Evolutionary conservation across 768 basidiomycete species (phyloP).

Genomic region (Agrocybe praecox): DNA sequence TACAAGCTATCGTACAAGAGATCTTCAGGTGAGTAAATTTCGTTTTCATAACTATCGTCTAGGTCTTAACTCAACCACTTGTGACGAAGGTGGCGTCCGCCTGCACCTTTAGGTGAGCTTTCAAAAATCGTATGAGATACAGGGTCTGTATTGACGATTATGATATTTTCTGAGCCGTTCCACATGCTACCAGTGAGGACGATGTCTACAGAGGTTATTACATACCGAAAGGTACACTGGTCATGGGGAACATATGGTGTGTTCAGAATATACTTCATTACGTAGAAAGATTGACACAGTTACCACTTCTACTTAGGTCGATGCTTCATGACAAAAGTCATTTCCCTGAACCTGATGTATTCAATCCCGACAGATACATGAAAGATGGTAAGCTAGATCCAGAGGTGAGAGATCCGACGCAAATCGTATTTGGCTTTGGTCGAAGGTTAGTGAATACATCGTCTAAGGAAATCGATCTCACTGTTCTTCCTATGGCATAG

Average conservation of each 20-base stretch:
- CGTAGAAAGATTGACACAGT: too few species aligned
- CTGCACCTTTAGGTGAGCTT: background rate
- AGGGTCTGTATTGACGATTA: too few species aligned
- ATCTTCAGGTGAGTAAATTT: constrained; percentile 25
- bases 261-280: too few species aligned
- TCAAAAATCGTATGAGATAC: too few species aligned
- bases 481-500: constrained; percentile 1
- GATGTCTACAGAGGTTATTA: constrained; percentile 31
- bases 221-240: constrained; percentile 30
- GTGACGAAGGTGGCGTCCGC: background rate
- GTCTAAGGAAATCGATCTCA: too few species aligned
- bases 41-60: too few species aligned
- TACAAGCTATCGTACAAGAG: constrained; percentile 34
- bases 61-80: too few species aligned
- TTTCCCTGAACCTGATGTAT: constrained; percentile 40
- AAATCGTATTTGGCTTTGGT: constrained; percentile 35
- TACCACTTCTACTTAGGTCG: constrained; percentile 29
- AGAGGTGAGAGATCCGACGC: constrained; percentile 23
- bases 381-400: constrained; percentile 26
- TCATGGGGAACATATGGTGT: constrained; percentile 36
- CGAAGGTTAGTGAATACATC: too few species aligned
- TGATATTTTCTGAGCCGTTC: constrained; percentile 16
- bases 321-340: constrained; percentile 38
- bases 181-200: constrained; percentile 11
- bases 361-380: constrained; percentile 43